A percentile compares a stretch with the other conserved stretches of the same genome.
These are phyloP conservation scores for Epichloe baconii DNA, from an alignment of 2,329 filamentous ascomycete genomes.

Conservation along the genomic window DNA sequence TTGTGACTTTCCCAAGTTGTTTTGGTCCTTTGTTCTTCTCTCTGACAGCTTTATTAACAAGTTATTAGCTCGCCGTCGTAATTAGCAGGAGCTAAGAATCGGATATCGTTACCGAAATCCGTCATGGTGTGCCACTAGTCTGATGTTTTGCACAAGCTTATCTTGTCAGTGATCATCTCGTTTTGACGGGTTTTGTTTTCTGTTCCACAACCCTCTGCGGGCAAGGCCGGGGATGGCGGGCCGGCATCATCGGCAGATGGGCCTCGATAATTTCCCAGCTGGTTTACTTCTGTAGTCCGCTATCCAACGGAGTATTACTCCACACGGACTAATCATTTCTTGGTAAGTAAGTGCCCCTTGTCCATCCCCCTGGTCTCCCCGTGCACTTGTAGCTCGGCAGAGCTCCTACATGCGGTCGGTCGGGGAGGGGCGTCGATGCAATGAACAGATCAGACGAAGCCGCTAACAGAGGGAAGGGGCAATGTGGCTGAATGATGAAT, in stretches of 20 bases:
- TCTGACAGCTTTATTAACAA: too few species aligned
- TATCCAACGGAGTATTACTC: too few species aligned
- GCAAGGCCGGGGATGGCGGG: too few species aligned
- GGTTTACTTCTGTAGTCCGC: too few species aligned
- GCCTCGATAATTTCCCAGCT: neutral
- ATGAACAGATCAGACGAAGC: neutral
- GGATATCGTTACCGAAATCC: neutral
- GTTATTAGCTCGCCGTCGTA: too few species aligned
- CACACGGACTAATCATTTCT: too few species aligned
- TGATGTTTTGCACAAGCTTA: neutral
- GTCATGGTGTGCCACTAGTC: neutral
- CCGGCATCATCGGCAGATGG: slow-evolving; percentile 1
- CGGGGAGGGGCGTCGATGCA: neutral
- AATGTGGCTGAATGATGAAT: too few species aligned
- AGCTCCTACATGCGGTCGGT: neutral
- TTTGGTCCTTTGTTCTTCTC: neutral
- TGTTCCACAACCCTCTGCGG: neutral
- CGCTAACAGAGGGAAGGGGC: too few species aligned
- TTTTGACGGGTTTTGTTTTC: neutral
- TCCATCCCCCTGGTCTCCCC: neutral
- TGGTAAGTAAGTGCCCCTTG: too few species aligned
- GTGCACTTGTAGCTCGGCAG: neutral
- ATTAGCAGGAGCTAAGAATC: neutral
- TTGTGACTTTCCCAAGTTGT: neutral
- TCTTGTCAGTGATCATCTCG: neutral